Percentiles rank a stretch among this genome's conserved stretches.
Conservation (phyloP, 1,284 basidiomycete species). For the Tranzscheliella williamsii region DNA sequence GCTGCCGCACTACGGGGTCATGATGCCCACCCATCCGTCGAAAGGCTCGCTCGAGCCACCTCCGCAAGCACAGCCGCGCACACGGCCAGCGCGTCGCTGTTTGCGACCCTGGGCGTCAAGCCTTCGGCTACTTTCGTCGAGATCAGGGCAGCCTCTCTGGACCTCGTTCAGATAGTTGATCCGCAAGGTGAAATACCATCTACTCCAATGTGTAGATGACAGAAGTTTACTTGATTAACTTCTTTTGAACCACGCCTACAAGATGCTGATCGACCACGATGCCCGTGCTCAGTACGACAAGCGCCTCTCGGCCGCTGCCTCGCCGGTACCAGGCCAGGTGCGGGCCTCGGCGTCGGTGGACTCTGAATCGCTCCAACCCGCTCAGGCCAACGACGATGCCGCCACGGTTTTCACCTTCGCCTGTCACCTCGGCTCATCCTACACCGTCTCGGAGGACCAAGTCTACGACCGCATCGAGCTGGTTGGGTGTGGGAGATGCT, state of each 20-base stretch:
- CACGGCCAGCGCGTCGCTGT: slow-evolving; percentile 4
- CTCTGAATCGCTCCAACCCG: slow-evolving; percentile 18
- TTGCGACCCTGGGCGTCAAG: slow-evolving; percentile 11
- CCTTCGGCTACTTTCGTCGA: slow-evolving; percentile 12
- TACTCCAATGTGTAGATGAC: too few species aligned
- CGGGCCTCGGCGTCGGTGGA: slow-evolving; percentile 24
- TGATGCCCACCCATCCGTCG: too few species aligned
- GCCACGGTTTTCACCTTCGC: slow-evolving; percentile 10
- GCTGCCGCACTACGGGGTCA: slow-evolving; percentile 17
- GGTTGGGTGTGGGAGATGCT: slow-evolving; percentile 28
- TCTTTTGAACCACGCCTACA: slow-evolving; percentile 34
- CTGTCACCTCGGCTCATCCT: slow-evolving; percentile 25
- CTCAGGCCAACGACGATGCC: background rate
- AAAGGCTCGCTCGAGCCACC: too few species aligned
- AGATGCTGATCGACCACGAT: slow-evolving; percentile 15
- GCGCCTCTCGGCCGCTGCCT: slow-evolving; percentile 2
- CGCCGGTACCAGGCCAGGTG: slow-evolving; percentile 1
- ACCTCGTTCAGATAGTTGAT: slow-evolving; percentile 28
- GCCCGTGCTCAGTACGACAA: slow-evolving; percentile 17
- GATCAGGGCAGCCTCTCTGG: slow-evolving; percentile 33
- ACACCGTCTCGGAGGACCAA: slow-evolving; percentile 10
- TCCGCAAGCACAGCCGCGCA: too few species aligned
- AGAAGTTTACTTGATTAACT: too few species aligned
- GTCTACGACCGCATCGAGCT: slow-evolving; percentile 14
- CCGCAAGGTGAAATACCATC: too few species aligned